Evolutionary conservation across 208 protist genomes (phyloP), one percentile per base, ranked within the genome.

Genomic region (Porcisia deanei): DNA sequence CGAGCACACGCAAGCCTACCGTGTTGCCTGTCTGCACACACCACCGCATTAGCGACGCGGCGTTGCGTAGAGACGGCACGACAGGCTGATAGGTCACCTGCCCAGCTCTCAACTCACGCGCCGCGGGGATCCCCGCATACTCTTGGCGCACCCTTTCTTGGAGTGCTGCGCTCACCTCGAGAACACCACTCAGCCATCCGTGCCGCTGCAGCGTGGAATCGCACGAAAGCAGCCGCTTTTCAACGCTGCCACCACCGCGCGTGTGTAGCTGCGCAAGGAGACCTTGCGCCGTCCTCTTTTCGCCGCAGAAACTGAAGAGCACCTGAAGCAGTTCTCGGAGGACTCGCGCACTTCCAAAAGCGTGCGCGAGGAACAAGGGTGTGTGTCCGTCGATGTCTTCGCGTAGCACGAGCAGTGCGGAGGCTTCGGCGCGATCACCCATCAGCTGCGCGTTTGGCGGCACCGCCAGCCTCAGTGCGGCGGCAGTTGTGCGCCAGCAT

Each of bases 1-100:
- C 92, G 55, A 96, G 77, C 39, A 90, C 89, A 30, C 90, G 90
- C 43, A 96, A 77, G 3, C 92, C 92, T 1, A 94, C 85, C 1
- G 81, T 84, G 80, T 94, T 89, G 66, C 85, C 81, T 14, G 83
- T 79, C 60, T 84, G 71, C 16, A 86, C 89, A 65, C 92, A 96
- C 92, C 92, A 96, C 58, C 71, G 77, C 59, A 96, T 73, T 70
- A 88, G 75, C 67, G 81, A 77, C 25, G 39, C 39, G 0, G 73
- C 71, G 52, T 25, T 60, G 34, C 77, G 80, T 65, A 83, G 65
- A 12, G 78, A 64, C 34, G 75, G 73, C 41, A 58, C 54, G 30
- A 68, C 63, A 7, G 79, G 80, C 22, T 68, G 71, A 68, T 79
- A 85, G 12, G 72, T 63, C 81, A 78, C 60, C 69, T 89, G 85